Conservation (phyloP, 2,329 filamentous ascomycete genomes). For the Verruconis gallopava region DNA sequence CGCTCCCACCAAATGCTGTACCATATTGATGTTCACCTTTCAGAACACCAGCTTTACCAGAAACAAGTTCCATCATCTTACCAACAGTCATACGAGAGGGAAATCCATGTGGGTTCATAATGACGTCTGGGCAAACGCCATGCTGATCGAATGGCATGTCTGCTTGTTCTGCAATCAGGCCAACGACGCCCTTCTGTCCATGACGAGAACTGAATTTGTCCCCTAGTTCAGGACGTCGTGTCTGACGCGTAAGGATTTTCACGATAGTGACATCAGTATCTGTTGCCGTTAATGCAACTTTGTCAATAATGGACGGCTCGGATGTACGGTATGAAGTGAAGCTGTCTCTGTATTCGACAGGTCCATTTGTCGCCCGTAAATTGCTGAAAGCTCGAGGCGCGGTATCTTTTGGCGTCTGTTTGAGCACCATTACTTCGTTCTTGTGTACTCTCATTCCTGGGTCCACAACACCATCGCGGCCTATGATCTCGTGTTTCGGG, state of each 20-base stretch:
- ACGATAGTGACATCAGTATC: conserved; percentile 77
- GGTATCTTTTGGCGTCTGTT: conserved; percentile 71
- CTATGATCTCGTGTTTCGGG: conserved; percentile 53
- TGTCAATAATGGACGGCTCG: conserved; percentile 84
- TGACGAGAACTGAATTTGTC: conserved; percentile 99
- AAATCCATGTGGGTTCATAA: conserved; percentile 99
- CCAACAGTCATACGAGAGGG: conserved; percentile 98
- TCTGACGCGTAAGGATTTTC: conserved; percentile 95
- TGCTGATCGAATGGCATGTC: conserved; percentile 92
- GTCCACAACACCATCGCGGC: conserved; percentile 75
- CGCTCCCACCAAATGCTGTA: conserved; percentile 72
- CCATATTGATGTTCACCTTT: conserved; percentile 81
- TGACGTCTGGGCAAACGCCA: conserved; percentile 91
- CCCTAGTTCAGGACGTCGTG: conserved; percentile 81
- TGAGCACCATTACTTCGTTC: conserved; percentile 83
- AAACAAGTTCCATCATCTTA: conserved; percentile 89
- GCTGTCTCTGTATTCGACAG: conserved; percentile 50
- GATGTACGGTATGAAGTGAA: conserved; percentile 69
- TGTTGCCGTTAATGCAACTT: conserved; percentile 84
- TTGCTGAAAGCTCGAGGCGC: conserved; percentile 12
- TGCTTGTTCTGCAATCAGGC: conserved; percentile 90
- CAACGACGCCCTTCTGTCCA: conserved; percentile 95
- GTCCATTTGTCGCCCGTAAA: conserved; percentile 49
- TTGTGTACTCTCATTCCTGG: conserved; percentile 68
- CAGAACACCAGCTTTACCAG: conserved; percentile 84